These are phyloP conservation scores for Celoporthe dispersa DNA, from an alignment of 2,329 filamentous ascomycete genomes.

Conservation along the genomic window DNA sequence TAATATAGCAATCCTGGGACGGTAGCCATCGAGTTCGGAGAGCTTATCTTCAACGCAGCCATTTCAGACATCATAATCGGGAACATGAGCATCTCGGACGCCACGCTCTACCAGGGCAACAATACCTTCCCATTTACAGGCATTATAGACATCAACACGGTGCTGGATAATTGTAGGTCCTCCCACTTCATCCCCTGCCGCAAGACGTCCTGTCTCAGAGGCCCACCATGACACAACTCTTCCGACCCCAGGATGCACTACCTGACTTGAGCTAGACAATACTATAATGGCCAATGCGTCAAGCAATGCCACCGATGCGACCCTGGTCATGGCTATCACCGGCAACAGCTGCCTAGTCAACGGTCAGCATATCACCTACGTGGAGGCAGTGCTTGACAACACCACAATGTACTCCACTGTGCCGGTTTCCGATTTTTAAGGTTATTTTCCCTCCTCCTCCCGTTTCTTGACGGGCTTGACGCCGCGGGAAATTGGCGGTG, in stretches of 20 bases:
- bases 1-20: conserved; percentile 11
- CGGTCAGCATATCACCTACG: conserved; percentile 17
- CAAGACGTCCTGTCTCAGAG: no score
- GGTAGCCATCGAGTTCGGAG: conserved; percentile 13
- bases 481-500: background rate
- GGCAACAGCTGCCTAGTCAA: conserved; percentile 14
- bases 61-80: conserved; percentile 13
- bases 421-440: conserved; percentile 1
- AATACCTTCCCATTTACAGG: conserved; percentile 20
- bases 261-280: background rate
- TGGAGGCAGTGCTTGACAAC: conserved; percentile 14
- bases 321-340: conserved; percentile 14
- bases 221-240: no score
- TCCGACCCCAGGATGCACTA: background rate
- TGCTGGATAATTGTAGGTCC: conserved; percentile 5
- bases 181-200: no score
- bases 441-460: background rate
- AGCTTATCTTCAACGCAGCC: conserved; percentile 15
- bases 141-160: conserved; percentile 8
- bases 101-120: conserved; percentile 14
- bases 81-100: conserved; percentile 14
- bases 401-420: conserved; percentile 13
- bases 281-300: conserved; percentile 12
- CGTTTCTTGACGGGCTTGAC: background rate
- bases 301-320: conserved; percentile 8